A percentile compares a stretch with the other conserved stretches of the same genome.
Evolutionary conservation across 129 eudicot species (phyloP).

Genomic region (Silybum marianum): DNA sequence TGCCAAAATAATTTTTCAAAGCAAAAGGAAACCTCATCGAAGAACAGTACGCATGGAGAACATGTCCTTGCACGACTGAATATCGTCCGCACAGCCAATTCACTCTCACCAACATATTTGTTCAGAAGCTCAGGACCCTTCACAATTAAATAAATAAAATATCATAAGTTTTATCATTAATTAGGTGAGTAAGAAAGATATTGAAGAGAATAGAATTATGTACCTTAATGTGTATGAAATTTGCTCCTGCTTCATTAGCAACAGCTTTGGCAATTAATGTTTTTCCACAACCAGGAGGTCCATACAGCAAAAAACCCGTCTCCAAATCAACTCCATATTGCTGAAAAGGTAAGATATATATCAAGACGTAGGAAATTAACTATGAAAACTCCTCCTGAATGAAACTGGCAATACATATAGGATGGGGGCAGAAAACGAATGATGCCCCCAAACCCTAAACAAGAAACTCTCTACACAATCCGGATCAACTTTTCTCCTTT

Average conservation of each 20-base stretch:
- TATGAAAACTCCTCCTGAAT: neutral
- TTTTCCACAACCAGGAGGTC: conserved; percentile 99
- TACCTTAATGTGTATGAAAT: conserved; percentile 91
- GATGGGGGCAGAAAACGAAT: neutral
- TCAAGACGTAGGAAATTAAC: conserved; percentile 1
- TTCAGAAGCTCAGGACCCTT: conserved; percentile 95
- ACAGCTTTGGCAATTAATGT: conserved; percentile 94
- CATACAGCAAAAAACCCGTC: conserved; percentile 86
- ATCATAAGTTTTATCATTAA: neutral
- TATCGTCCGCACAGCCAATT: conserved; percentile 76
- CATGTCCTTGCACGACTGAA: conserved; percentile 97
- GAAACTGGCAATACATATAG: neutral
- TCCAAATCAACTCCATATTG: conserved; percentile 63
- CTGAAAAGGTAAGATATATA: conserved; percentile 31
- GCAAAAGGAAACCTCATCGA: conserved; percentile 70
- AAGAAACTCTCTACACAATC: neutral
- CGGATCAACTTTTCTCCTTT: neutral
- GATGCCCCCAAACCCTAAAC: neutral
- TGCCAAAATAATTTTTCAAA: neutral
- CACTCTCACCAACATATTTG: conserved; percentile 97
- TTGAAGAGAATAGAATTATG: neutral
- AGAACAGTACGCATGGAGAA: conserved; percentile 90
- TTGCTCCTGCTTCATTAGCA: conserved; percentile 97
- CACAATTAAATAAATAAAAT: neutral
- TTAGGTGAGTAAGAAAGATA: neutral